These are phyloP conservation scores for Boletus sp. DNA, from an alignment of 768 basidiomycete species.

Conservation along the genomic window DNA sequence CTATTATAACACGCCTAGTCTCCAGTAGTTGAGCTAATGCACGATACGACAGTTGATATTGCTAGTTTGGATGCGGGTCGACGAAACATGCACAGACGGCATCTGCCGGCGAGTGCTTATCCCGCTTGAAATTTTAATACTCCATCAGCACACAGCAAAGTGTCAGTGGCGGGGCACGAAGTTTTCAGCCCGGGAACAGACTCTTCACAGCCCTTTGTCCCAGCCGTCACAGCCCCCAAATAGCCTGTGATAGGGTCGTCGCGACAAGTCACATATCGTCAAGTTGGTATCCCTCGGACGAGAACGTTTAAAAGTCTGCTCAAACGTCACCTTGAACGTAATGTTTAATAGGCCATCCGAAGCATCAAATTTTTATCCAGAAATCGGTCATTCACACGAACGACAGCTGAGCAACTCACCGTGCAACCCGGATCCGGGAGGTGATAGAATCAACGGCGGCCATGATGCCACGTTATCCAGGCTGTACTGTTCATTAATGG, in stretches of 20 bases:
- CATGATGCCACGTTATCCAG: conserved; percentile 11
- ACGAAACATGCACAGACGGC: too few species aligned
- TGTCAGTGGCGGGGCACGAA: background rate
- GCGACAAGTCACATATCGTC: conserved; percentile 3
- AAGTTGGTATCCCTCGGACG: background rate
- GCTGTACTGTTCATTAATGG: conserved; percentile 12
- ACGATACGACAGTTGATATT: too few species aligned
- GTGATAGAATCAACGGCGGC: conserved; percentile 7
- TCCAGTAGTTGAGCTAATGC: too few species aligned
- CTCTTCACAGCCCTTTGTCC: background rate
- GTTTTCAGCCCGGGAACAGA: background rate
- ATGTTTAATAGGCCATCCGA: background rate
- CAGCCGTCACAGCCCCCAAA: background rate
- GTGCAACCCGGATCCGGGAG: conserved; percentile 3
- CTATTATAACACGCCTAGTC: background rate
- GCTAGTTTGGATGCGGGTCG: too few species aligned
- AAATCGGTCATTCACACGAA: conserved; percentile 16
- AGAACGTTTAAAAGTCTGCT: conserved; percentile 15
- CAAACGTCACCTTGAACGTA: conserved; percentile 14
- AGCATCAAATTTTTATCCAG: background rate
- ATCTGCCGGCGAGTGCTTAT: background rate
- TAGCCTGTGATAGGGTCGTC: background rate
- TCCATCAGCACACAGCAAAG: background rate
- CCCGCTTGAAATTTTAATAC: too few species aligned
- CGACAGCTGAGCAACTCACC: conserved; percentile 4